Conservation (phyloP, 176 grass and related monocot genomes). For the Thalia dealbata region DNA sequence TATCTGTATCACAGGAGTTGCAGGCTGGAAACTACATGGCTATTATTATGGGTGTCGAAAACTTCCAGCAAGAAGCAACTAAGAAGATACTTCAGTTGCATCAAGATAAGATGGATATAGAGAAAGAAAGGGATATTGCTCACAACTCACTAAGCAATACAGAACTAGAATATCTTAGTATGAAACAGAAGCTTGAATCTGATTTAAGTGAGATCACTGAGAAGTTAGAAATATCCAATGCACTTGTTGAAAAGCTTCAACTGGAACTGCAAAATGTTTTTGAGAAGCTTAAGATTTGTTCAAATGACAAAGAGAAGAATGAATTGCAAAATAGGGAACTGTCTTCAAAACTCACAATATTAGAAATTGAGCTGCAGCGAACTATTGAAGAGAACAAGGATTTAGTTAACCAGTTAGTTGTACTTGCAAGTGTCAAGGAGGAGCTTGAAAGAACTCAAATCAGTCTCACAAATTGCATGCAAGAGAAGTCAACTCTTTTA, state of each 20-base stretch:
- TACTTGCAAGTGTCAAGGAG: conserved; percentile 17
- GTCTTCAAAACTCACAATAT: conserved; percentile 48
- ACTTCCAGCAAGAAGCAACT: conserved; percentile 46
- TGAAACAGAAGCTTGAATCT: conserved; percentile 40
- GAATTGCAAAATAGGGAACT: conserved; percentile 39
- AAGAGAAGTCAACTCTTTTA: conserved; percentile 27
- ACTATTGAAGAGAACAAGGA: conserved; percentile 25
- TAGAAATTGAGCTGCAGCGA: conserved; percentile 57
- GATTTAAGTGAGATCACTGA: conserved; percentile 44
- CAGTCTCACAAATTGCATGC: conserved; percentile 14
- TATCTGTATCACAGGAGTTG: conserved; percentile 32
- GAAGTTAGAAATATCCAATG: conserved; percentile 49
- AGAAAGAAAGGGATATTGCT: conserved; percentile 34
- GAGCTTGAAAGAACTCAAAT: conserved; percentile 19
- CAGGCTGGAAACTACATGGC: conserved; percentile 39
- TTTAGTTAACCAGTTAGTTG: conserved; percentile 22
- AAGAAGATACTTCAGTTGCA: conserved; percentile 45
- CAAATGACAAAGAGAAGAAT: conserved; percentile 60
- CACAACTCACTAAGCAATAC: conserved; percentile 25
- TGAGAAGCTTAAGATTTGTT: conserved; percentile 46
- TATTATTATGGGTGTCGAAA: conserved; percentile 38
- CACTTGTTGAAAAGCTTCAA: conserved; percentile 49
- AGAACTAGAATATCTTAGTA: conserved; percentile 33
- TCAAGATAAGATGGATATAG: conserved; percentile 40
- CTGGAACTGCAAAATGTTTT: conserved; percentile 55